Percentiles rank a stretch among this genome's conserved stretches.
phyloP scores from a whole-genome alignment of 495 filamentous ascomycete species.

The Xanthoparmelia taractica region DNA sequence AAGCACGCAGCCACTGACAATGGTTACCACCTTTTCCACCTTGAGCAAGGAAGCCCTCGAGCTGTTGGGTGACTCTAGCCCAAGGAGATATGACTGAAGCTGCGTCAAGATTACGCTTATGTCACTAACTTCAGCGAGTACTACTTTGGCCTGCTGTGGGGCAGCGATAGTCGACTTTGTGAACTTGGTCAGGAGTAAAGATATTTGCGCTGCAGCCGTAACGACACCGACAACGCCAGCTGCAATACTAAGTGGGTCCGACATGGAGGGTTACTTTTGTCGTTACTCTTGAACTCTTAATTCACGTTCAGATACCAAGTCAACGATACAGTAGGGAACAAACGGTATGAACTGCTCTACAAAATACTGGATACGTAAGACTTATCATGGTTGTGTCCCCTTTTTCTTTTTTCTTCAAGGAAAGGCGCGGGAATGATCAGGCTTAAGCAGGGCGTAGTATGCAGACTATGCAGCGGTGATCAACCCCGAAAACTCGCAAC shows the following conservation, averaged over 20 bases:
- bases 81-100: slow-evolving; percentile 14
- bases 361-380: too few species aligned
- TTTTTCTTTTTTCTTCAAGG: too few species aligned
- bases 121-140: slow-evolving; percentile 19
- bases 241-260: slow-evolving; percentile 18
- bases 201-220: slow-evolving; percentile 17
- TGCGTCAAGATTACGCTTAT: slow-evolving; percentile 6
- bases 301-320: too few species aligned
- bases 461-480: too few species aligned
- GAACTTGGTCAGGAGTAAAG: slow-evolving; percentile 11
- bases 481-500: too few species aligned
- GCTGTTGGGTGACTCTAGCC: neutral
- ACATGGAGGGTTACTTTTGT: neutral
- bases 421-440: too few species aligned
- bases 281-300: neutral
- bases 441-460: too few species aligned
- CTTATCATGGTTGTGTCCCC: too few species aligned
- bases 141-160: slow-evolving; percentile 9
- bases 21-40: slow-evolving; percentile 12
- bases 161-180: slow-evolving; percentile 13
- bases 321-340: too few species aligned
- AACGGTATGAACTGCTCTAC: too few species aligned
- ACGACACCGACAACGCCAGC: slow-evolving; percentile 18
- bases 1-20: slow-evolving; percentile 15
- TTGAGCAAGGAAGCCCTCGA: slow-evolving; percentile 15